Percentiles rank a stretch among this genome's conserved stretches.
These are phyloP conservation scores for Tagetes erecta DNA, from an alignment of 129 eudicot species.

Conservation along the genomic window DNA sequence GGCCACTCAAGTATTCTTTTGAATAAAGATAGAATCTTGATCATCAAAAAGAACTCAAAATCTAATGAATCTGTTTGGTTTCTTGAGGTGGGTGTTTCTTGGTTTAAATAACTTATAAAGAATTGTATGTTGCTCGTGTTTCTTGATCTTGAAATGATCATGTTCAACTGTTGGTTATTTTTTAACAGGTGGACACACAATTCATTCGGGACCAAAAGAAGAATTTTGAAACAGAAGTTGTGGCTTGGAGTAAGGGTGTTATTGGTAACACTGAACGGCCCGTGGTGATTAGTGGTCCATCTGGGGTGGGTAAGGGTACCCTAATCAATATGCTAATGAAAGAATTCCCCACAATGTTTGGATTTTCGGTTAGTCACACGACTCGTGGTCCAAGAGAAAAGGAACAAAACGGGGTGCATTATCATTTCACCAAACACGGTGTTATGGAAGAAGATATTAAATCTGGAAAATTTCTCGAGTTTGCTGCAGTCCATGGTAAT, in stretches of 20 bases:
- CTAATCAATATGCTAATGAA: constrained; percentile 61
- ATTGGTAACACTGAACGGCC: constrained; percentile 65
- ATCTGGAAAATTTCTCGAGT: constrained; percentile 79
- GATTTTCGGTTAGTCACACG: constrained; percentile 98
- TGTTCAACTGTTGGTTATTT: not conserved
- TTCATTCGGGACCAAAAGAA: constrained; percentile 59
- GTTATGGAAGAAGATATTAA: constrained; percentile 77
- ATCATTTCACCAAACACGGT: constrained; percentile 69
- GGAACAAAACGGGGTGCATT: constrained; percentile 75
- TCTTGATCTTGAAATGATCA: constrained; percentile 11
- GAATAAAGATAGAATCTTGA: constrained; percentile 62
- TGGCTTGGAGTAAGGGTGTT: constrained; percentile 95
- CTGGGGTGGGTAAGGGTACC: constrained; percentile 98
- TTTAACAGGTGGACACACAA: constrained; percentile 65
- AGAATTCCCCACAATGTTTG: constrained; percentile 84
- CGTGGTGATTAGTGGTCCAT: constrained; percentile 89
- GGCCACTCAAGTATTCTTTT: constrained; percentile 59
- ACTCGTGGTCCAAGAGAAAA: constrained; percentile 87
- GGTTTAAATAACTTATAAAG: not conserved
- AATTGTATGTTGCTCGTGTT: not conserved
- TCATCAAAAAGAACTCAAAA: constrained; percentile 54
- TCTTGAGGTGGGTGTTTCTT: constrained; percentile 75
- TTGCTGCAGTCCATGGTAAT: constrained; percentile 93
- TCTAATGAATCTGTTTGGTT: constrained; percentile 73
- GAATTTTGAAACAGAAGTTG: constrained; percentile 54